These are phyloP conservation scores for Russula emetica DNA, from an alignment of 768 basidiomycete genomes.

Conservation along the genomic window DNA sequence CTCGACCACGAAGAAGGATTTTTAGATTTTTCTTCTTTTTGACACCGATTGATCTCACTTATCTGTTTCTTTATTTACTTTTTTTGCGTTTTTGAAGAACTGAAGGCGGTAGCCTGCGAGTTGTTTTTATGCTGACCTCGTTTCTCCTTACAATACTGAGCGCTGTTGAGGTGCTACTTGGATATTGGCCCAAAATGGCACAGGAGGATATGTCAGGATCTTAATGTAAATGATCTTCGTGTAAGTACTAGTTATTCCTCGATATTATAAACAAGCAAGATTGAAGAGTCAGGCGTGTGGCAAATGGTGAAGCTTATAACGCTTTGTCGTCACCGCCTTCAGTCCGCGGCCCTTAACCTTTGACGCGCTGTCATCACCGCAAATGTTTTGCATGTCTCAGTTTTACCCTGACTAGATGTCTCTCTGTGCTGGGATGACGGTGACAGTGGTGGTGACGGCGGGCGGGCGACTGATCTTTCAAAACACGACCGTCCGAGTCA, in stretches of 20 bases:
- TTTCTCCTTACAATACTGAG: not conserved
- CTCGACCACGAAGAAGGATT: conserved; percentile 72
- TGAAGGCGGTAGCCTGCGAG: not conserved
- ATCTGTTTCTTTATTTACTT: not conserved
- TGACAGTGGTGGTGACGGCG: too few relatives aligned
- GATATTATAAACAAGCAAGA: not conserved
- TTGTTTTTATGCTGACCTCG: not conserved
- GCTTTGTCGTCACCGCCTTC: too few relatives aligned
- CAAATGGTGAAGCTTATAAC: too few relatives aligned
- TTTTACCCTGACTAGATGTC: too few relatives aligned
- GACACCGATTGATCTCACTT: not conserved
- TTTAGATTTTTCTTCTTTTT: conserved; percentile 67
- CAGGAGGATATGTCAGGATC: not conserved
- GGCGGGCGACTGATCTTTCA: too few relatives aligned
- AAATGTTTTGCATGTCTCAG: too few relatives aligned
- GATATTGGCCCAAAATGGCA: not conserved
- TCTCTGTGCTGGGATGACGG: too few relatives aligned
- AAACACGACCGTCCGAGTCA: too few relatives aligned
- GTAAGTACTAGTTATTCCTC: not conserved
- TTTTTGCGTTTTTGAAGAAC: not conserved
- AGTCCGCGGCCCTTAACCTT: too few relatives aligned
- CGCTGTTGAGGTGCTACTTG: not conserved
- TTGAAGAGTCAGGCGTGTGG: too few relatives aligned
- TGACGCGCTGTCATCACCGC: not conserved
- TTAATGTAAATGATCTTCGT: not conserved